A percentile compares a stretch with the other conserved stretches of the same genome.
Evolutionary conservation across 2,329 filamentous ascomycete genomes (phyloP).

Genomic region (Alternaria panax): DNA sequence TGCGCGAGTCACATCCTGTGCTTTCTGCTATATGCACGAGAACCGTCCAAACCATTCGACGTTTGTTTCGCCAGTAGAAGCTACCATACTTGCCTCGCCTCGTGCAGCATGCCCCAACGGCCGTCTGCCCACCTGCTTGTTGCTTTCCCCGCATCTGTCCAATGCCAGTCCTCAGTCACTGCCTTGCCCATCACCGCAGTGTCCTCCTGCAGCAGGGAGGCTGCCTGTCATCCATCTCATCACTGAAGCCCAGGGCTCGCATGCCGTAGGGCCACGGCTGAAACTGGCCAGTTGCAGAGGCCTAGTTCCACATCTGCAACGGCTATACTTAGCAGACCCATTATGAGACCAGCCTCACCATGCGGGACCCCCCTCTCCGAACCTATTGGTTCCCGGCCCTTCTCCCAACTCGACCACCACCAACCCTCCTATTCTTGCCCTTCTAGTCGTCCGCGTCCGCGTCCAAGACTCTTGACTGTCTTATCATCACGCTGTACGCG

Average conservation of each 20-base stretch:
- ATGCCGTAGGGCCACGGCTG: constrained; percentile 40
- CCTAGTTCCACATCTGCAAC: constrained; percentile 46
- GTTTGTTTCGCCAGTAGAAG: constrained; percentile 18
- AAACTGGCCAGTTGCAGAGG: constrained; percentile 43
- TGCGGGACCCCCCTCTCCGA: constrained; percentile 36
- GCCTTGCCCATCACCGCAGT: constrained; percentile 1
- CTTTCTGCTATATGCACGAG: constrained; percentile 32
- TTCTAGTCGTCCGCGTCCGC: neutral
- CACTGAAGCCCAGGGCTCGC: constrained; percentile 20
- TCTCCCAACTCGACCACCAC: constrained; percentile 11
- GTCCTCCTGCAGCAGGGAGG: neutral
- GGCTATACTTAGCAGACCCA: constrained; percentile 45
- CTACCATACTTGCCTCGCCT: neutral
- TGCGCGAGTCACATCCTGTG: constrained; percentile 35
- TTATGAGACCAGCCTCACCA: constrained; percentile 25
- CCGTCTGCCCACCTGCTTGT: neutral
- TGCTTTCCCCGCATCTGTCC: constrained; percentile 6
- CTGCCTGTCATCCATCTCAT: constrained; percentile 10
- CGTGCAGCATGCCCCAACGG: neutral
- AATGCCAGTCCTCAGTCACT: constrained; percentile 3
- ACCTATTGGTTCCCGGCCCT: constrained; percentile 33
- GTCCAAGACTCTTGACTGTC: neutral
- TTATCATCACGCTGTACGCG: constrained; percentile 9
- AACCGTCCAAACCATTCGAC: constrained; percentile 17
- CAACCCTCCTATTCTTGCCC: constrained; percentile 5